These are phyloP conservation scores for Suillus spraguei DNA, from an alignment of 768 basidiomycete genomes.

Conservation along the genomic window DNA sequence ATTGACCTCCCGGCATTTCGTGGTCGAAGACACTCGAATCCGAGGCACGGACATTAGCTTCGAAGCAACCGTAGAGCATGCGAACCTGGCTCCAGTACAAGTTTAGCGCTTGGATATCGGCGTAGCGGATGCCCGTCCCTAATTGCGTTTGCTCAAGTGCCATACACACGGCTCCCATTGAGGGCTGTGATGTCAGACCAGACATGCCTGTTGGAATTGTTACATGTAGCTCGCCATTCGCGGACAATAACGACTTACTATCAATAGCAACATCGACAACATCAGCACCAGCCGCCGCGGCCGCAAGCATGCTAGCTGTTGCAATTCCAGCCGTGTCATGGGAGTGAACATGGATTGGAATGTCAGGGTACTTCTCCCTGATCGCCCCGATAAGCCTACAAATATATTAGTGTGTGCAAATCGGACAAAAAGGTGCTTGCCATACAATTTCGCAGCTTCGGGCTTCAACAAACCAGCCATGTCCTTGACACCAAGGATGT, in stretches of 20 bases:
- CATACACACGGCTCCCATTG: constrained; percentile 96
- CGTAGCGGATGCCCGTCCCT: constrained; percentile 95
- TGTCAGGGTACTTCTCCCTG: constrained; percentile 93
- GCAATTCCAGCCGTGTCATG: constrained; percentile 99
- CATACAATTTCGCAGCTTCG: constrained; percentile 83
- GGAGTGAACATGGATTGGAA: constrained; percentile 99
- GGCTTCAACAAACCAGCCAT: constrained; percentile 99
- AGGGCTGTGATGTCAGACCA: constrained; percentile 96
- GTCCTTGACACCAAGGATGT: constrained; percentile 97
- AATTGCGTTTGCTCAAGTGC: constrained; percentile 93
- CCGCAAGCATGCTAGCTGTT: constrained; percentile 95
- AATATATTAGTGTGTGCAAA: constrained; percentile 13
- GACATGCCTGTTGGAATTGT: constrained; percentile 76
- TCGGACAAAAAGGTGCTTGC: background rate
- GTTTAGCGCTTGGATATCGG: constrained; percentile 97
- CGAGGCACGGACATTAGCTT: constrained; percentile 95
- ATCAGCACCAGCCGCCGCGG: constrained; percentile 96
- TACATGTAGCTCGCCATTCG: background rate
- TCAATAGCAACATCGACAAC: constrained; percentile 98
- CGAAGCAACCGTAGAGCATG: constrained; percentile 93
- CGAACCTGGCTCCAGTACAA: constrained; percentile 98
- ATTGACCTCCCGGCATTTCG: constrained; percentile 99
- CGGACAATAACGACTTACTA: constrained; percentile 53
- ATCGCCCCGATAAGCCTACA: constrained; percentile 89
- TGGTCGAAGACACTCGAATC: constrained; percentile 99